A percentile compares a stretch with the other conserved stretches of the same genome.
Evolutionary conservation across 805 yeast genomes (phyloP).

Genomic region (Wickerhamiella kazuoi): DNA sequence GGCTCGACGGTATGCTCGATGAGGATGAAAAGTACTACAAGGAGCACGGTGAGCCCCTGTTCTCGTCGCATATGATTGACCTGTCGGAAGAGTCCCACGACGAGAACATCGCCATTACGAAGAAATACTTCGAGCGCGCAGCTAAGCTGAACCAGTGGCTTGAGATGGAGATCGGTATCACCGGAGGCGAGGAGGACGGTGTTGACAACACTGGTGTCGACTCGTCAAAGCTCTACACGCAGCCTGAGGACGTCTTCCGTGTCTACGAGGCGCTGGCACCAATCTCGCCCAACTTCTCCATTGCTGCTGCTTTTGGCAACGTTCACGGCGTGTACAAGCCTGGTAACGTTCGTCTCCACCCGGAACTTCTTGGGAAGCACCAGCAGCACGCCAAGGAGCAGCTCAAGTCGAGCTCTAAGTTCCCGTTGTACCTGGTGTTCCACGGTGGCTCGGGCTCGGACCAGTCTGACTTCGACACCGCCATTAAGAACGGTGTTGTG

Average conservation of each 20-base stretch:
- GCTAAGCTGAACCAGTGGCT: constrained; percentile 91
- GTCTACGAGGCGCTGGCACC: constrained; percentile 81
- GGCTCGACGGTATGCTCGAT: constrained; percentile 95
- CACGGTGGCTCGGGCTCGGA: constrained; percentile 99
- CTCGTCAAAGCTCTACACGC: constrained; percentile 78
- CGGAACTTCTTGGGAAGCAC: constrained; percentile 89
- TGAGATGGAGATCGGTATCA: constrained; percentile 99
- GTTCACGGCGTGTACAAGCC: constrained; percentile 99
- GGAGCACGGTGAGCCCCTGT: constrained; percentile 80
- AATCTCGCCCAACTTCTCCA: constrained; percentile 94
- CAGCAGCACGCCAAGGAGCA: constrained; percentile 71
- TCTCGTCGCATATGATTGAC: constrained; percentile 98
- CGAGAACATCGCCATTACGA: constrained; percentile 88
- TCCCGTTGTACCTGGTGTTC: constrained; percentile 93
- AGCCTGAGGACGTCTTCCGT: constrained; percentile 82
- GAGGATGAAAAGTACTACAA: constrained; percentile 91
- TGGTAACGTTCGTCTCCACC: constrained; percentile 89
- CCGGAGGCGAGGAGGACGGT: constrained; percentile 99
- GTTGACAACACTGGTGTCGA: constrained; percentile 92
- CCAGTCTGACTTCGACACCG: constrained; percentile 78
- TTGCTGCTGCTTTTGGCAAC: constrained; percentile 99
- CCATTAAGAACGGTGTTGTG: constrained; percentile 85
- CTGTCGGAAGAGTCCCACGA: constrained; percentile 92
- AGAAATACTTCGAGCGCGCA: constrained; percentile 85
- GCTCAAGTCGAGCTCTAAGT: constrained; percentile 31